Conservation (phyloP, 2,329 filamentous ascomycete species). For the Periglandula ipomoeae region DNA sequence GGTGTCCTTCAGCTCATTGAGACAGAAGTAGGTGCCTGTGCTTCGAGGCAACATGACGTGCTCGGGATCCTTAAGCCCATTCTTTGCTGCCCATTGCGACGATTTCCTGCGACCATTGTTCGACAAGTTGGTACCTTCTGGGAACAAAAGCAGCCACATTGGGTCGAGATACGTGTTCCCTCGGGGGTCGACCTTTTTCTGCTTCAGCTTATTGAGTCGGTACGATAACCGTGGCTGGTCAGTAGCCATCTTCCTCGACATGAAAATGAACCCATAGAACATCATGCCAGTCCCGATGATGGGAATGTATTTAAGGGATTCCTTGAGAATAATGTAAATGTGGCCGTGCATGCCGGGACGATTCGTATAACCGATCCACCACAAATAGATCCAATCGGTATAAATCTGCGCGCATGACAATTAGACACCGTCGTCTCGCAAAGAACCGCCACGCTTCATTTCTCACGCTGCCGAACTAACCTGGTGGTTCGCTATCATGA, state of each 20-base stretch:
- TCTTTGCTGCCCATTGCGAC: constrained; percentile 67
- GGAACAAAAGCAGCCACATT: constrained; percentile 87
- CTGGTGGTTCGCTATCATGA: constrained; percentile 84
- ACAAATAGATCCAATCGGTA: constrained; percentile 86
- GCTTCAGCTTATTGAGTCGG: constrained; percentile 61
- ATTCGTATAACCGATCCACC: constrained; percentile 86
- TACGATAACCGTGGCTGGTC: constrained; percentile 69
- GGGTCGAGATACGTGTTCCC: constrained; percentile 55
- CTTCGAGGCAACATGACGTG: constrained; percentile 71
- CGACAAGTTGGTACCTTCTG: constrained; percentile 78
- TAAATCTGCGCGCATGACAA: constrained; percentile 47
- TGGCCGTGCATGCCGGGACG: constrained; percentile 69
- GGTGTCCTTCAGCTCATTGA: constrained; percentile 63
- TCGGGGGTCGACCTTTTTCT: constrained; percentile 40
- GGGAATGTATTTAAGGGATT: constrained; percentile 74
- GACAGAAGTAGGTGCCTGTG: constrained; percentile 70
- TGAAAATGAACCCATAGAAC: constrained; percentile 85
- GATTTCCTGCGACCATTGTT: constrained; percentile 62
- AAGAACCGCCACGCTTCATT: constrained; percentile 14
- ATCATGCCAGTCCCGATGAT: constrained; percentile 73
- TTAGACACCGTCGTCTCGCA: background rate
- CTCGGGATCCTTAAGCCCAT: constrained; percentile 59
- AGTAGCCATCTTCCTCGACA: constrained; percentile 79
- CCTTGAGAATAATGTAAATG: constrained; percentile 84
- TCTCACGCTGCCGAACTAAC: constrained; percentile 23